Percentiles rank a stretch among this genome's conserved stretches.
phyloP scores from a whole-genome alignment of 257 asterid species.

The Parsonsia alboflavescens region DNA sequence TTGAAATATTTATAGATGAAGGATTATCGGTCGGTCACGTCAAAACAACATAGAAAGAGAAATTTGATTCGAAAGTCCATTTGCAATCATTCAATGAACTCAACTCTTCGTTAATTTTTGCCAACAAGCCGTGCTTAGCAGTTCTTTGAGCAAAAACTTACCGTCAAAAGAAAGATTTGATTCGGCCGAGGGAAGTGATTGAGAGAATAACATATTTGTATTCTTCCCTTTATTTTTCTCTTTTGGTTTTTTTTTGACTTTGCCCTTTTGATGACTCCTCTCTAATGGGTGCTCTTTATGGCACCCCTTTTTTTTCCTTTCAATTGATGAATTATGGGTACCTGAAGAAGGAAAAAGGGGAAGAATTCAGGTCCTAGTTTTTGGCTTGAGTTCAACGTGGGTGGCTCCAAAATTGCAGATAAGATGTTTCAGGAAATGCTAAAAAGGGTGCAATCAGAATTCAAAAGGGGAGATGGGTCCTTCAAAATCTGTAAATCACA shows the following conservation, averaged over 20 bases:
- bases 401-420: not conserved
- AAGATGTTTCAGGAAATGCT: not conserved
- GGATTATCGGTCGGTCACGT: not conserved
- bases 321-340: not conserved
- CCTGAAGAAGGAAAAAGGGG: not conserved
- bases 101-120: not conserved
- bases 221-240: not conserved
- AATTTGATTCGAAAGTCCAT: constrained; percentile 1
- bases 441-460: not conserved
- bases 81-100: not conserved
- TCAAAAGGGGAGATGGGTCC: not conserved
- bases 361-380: not conserved
- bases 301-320: not conserved
- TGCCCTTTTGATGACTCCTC: not conserved
- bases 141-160: not conserved
- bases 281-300: not conserved
- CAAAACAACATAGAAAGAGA: too few species aligned
- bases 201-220: not conserved
- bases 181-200: not conserved
- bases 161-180: not conserved
- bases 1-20: too few species aligned
- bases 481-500: not conserved
- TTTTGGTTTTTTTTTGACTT: constrained; percentile 3
- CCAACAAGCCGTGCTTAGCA: not conserved
- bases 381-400: not conserved